These are phyloP conservation scores for Filobasidium floriforme DNA, from an alignment of 768 basidiomycete genomes.

Conservation along the genomic window DNA sequence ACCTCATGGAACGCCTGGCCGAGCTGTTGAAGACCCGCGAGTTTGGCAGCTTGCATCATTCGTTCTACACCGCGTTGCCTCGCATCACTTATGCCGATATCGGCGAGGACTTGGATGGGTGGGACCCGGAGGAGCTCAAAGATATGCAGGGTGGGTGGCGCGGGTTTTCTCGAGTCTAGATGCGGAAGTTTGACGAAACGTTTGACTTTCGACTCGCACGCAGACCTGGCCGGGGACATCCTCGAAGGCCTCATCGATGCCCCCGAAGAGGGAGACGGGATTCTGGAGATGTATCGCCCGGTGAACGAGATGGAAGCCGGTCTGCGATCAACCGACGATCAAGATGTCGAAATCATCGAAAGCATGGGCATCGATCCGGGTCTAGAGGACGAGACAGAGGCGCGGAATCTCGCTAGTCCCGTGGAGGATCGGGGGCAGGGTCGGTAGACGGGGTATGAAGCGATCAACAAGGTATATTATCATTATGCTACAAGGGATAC, in stretches of 20 bases:
- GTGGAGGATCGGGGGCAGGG: background rate
- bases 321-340: background rate
- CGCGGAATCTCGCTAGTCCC: background rate
- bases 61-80: constrained; percentile 7
- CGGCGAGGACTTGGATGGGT: background rate
- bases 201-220: background rate
- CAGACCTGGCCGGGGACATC: background rate
- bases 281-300: background rate
- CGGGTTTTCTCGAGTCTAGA: background rate
- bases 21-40: background rate
- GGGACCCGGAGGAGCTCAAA: background rate
- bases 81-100: constrained; percentile 2
- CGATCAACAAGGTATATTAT: background rate
- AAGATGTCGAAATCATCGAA: background rate
- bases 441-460: background rate
- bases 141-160: background rate
- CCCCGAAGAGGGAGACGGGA: background rate
- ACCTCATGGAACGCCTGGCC: constrained; percentile 3
- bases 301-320: background rate
- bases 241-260: background rate
- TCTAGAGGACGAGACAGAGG: background rate
- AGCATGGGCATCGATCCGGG: constrained; percentile 3
- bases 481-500: background rate
- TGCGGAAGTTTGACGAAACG: too few relatives aligned
- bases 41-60: constrained; percentile 7